Evolutionary conservation across 1,284 basidiomycete species (phyloP).

Genomic region (Ganoderma multipileum): DNA sequence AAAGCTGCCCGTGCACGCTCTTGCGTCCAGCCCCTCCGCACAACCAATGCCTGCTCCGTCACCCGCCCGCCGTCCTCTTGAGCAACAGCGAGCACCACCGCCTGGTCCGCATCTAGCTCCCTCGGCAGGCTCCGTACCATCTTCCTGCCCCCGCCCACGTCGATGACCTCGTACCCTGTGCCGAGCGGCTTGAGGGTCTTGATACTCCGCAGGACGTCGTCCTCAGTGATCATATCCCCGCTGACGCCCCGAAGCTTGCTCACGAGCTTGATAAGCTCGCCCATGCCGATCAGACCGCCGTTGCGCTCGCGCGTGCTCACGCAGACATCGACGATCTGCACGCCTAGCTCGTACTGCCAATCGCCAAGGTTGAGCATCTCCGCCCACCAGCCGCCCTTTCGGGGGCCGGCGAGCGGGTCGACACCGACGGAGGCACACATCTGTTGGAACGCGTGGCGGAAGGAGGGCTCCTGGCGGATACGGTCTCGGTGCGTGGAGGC

Average conservation of each 20-base stretch:
- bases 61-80: constrained; percentile 71
- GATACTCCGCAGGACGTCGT: constrained; percentile 88
- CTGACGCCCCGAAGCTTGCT: constrained; percentile 75
- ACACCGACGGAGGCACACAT: constrained; percentile 97
- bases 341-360: constrained; percentile 95
- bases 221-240: constrained; percentile 73
- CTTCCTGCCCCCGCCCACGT: constrained; percentile 67
- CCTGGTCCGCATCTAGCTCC: constrained; percentile 85
- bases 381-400: constrained; percentile 89
- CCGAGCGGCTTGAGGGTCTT: constrained; percentile 88
- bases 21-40: constrained; percentile 76
- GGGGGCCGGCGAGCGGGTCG: constrained; percentile 89
- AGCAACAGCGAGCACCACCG: constrained; percentile 77
- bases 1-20: constrained; percentile 81
- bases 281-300: constrained; percentile 91
- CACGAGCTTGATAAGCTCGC: constrained; percentile 84
- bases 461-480: constrained; percentile 87
- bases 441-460: constrained; percentile 92
- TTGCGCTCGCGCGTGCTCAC: constrained; percentile 88
- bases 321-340: constrained; percentile 97
- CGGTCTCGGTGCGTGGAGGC: constrained; percentile 85
- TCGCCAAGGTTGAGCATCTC: constrained; percentile 90
- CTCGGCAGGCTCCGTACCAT: constrained; percentile 79
- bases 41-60: constrained; percentile 63
- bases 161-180: constrained; percentile 88